Conservation (phyloP, 1,284 basidiomycete species). For the Ceratobasidium sp. region DNA sequence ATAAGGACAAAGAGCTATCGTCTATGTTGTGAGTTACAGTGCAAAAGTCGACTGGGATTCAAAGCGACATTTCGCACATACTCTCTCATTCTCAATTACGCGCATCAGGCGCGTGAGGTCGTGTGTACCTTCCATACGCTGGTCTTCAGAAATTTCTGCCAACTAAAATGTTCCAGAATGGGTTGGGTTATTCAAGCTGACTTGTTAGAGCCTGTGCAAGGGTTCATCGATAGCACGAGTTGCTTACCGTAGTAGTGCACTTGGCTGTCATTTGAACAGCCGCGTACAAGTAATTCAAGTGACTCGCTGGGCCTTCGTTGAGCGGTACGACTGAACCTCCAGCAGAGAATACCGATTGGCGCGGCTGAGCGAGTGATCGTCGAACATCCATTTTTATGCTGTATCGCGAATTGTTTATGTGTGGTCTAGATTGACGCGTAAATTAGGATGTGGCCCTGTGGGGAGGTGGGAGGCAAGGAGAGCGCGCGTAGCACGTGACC, state of each 20-base stretch:
- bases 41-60: background rate
- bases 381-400: slow-evolving; percentile 17
- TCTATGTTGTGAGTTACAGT: no score
- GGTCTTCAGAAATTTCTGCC: slow-evolving; percentile 36
- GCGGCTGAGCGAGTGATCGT: slow-evolving; percentile 33
- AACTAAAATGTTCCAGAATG: slow-evolving; percentile 16
- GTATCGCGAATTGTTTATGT: background rate
- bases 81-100: slow-evolving; percentile 48
- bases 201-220: no score
- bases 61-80: slow-evolving; percentile 4
- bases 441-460: no score
- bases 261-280: slow-evolving; percentile 36
- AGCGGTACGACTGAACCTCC: slow-evolving; percentile 41
- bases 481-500: no score
- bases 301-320: slow-evolving; percentile 40
- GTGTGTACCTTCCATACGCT: slow-evolving; percentile 37
- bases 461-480: no score
- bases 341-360: slow-evolving; percentile 41
- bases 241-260: slow-evolving; percentile 30
- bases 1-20: slow-evolving; percentile 47
- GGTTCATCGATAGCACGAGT: no score
- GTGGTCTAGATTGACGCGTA: no score
- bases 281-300: slow-evolving; percentile 42
- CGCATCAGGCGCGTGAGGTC: slow-evolving; percentile 47
- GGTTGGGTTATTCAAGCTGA: background rate